Evolutionary conservation across 768 basidiomycete species (phyloP).

Genomic region (Boletus rubroflammeus): DNA sequence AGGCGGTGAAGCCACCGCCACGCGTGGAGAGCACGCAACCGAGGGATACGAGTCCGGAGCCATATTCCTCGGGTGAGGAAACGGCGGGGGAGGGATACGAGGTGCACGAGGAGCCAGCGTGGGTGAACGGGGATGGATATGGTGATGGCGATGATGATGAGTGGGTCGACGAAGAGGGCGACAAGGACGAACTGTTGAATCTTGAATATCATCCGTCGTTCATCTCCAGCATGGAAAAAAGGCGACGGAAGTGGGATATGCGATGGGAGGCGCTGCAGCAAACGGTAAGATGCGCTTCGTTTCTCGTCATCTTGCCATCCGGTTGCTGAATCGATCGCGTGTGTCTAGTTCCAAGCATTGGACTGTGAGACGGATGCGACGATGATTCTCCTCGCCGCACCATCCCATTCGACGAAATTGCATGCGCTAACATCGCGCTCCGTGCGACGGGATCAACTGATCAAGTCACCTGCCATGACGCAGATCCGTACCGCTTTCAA

Average conservation of each 20-base stretch:
- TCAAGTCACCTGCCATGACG: constrained; percentile 46
- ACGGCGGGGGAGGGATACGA: constrained; percentile 65
- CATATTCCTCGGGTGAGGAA: constrained; percentile 72
- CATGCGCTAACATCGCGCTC: constrained; percentile 65
- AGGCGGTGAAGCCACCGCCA: constrained; percentile 59
- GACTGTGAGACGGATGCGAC: constrained; percentile 82
- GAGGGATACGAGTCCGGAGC: constrained; percentile 75
- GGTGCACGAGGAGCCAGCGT: constrained; percentile 39
- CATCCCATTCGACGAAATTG: constrained; percentile 66
- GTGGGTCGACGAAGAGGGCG: constrained; percentile 71
- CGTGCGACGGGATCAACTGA: constrained; percentile 55
- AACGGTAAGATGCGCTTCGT: constrained; percentile 45
- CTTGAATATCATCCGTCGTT: constrained; percentile 75
- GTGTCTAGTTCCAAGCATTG: constrained; percentile 63
- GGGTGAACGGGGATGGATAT: constrained; percentile 25
- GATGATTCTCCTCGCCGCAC: constrained; percentile 69
- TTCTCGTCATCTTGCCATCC: not conserved
- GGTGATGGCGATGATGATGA: constrained; percentile 44
- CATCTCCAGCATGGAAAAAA: constrained; percentile 61
- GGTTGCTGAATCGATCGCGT: constrained; percentile 3
- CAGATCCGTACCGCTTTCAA: constrained; percentile 57
- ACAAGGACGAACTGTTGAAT: constrained; percentile 68
- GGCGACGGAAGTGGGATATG: constrained; percentile 68
- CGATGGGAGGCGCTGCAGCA: constrained; percentile 74
- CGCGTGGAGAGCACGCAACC: constrained; percentile 82